Evolutionary conservation across 257 asterid species (phyloP).

Genomic region (Rauvolfia tetraphylla): DNA sequence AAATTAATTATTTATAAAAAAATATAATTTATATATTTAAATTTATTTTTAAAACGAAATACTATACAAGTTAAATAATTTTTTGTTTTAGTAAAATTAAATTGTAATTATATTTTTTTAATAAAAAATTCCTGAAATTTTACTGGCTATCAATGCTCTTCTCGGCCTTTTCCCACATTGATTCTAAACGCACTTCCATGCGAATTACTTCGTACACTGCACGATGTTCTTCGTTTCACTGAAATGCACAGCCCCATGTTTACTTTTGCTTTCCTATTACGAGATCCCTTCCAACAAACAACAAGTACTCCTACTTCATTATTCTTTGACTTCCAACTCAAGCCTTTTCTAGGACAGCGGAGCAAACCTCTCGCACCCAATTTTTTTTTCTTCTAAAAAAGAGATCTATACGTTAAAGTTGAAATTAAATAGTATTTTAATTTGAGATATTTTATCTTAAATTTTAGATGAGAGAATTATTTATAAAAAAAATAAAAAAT

Average conservation of each 20-base stretch:
- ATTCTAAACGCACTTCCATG: conserved; percentile 58
- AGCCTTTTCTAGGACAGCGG: not conserved
- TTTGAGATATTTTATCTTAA: too few species aligned
- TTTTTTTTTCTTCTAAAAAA: too few species aligned
- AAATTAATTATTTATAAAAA: too few species aligned
- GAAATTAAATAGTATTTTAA: too few species aligned
- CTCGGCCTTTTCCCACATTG: conserved; percentile 44
- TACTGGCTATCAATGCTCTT: not conserved
- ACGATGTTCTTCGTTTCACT: conserved; percentile 52
- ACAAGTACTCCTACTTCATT: not conserved
- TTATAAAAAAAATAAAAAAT: too few species aligned
- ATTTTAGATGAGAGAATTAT: too few species aligned
- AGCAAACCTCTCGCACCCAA: too few species aligned
- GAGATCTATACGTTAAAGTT: too few species aligned
- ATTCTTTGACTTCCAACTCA: conserved; percentile 4
- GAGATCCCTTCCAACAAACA: not conserved
- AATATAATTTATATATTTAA: too few species aligned
- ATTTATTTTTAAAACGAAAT: not conserved
- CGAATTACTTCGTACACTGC: conserved; percentile 51
- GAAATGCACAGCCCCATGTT: conserved; percentile 37
- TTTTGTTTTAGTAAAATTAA: too few species aligned
- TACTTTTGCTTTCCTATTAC: conserved; percentile 4
- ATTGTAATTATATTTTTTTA: too few species aligned
- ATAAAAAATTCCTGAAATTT: not conserved
- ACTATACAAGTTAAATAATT: too few species aligned